phyloP scores from a whole-genome alignment of 768 basidiomycete genomes.

The Xerocomus brunneocitrinus region DNA sequence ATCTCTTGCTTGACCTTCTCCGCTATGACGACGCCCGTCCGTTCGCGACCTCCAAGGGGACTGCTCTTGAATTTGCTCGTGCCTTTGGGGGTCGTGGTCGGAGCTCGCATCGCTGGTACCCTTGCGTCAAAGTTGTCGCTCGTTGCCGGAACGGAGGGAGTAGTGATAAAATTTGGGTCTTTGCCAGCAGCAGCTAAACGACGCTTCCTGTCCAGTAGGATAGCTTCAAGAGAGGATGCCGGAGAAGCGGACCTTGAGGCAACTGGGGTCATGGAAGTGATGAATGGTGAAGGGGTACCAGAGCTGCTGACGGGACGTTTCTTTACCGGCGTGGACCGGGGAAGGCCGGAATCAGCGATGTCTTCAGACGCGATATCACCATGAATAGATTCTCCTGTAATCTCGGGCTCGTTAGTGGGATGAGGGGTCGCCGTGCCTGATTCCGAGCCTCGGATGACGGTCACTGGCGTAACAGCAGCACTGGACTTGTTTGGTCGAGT shows the following conservation, averaged over 20 bases:
- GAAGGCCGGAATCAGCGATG: neutral
- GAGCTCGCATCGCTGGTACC: slow-evolving; percentile 7
- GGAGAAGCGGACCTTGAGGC: slow-evolving; percentile 41
- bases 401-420: slow-evolving; percentile 2
- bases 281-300: slow-evolving; percentile 7
- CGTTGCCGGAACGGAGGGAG: slow-evolving; percentile 4
- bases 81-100: slow-evolving; percentile 37
- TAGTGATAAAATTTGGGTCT: slow-evolving; percentile 6
- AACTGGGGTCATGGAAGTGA: slow-evolving; percentile 11
- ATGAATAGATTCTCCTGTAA: neutral
- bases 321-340: slow-evolving; percentile 7
- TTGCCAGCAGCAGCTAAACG: slow-evolving; percentile 34
- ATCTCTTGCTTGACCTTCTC: slow-evolving; percentile 42
- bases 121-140: slow-evolving; percentile 18
- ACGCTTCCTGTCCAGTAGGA: slow-evolving; percentile 62
- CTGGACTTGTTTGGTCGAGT: neutral
- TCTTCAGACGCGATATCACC: neutral
- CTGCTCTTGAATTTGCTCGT: slow-evolving; percentile 68
- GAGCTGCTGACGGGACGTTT: slow-evolving; percentile 16
- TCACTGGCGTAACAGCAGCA: neutral
- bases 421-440: neutral
- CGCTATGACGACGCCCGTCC: slow-evolving; percentile 43
- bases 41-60: slow-evolving; percentile 49
- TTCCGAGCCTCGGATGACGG: neutral
- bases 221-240: slow-evolving; percentile 60